A percentile compares a stretch with the other conserved stretches of the same genome.
These are phyloP conservation scores for Echinosophora koreensis DNA, from an alignment of 306 rosid genomes.

Conservation along the genomic window DNA sequence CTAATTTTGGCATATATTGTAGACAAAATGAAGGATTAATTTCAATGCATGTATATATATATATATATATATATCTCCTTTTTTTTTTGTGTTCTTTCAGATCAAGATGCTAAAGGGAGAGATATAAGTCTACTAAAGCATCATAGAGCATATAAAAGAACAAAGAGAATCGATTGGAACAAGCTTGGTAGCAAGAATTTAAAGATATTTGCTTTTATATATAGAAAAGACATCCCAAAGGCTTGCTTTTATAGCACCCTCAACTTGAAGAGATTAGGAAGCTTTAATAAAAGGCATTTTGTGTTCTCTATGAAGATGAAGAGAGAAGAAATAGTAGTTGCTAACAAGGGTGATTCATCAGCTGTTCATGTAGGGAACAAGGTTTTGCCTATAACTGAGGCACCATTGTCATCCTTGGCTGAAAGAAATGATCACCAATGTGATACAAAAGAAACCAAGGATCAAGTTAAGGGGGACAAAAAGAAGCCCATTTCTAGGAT, in stretches of 20 bases:
- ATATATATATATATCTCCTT: neutral
- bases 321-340: slow-evolving; percentile 65
- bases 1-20: neutral
- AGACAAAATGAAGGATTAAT: neutral
- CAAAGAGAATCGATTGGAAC: slow-evolving; percentile 46
- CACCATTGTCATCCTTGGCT: slow-evolving; percentile 50
- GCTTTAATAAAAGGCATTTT: slow-evolving; percentile 47
- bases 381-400: slow-evolving; percentile 77
- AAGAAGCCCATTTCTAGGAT: slow-evolving; percentile 73
- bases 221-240: slow-evolving; percentile 60
- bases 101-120: slow-evolving; percentile 50
- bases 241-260: slow-evolving; percentile 65
- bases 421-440: slow-evolving; percentile 52
- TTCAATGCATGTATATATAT: neutral
- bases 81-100: slow-evolving; percentile 49
- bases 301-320: slow-evolving; percentile 64
- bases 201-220: slow-evolving; percentile 53
- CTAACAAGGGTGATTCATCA: slow-evolving; percentile 56
- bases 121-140: slow-evolving; percentile 47
- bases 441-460: slow-evolving; percentile 52
- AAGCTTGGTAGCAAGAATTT: slow-evolving; percentile 55
- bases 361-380: slow-evolving; percentile 65
- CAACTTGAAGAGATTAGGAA: slow-evolving; percentile 50
- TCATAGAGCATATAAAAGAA: slow-evolving; percentile 46
- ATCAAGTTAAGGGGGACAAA: slow-evolving; percentile 56